Evolutionary conservation across 78 protist species (phyloP).

Genomic region (Tieghemostelium lacteum): DNA sequence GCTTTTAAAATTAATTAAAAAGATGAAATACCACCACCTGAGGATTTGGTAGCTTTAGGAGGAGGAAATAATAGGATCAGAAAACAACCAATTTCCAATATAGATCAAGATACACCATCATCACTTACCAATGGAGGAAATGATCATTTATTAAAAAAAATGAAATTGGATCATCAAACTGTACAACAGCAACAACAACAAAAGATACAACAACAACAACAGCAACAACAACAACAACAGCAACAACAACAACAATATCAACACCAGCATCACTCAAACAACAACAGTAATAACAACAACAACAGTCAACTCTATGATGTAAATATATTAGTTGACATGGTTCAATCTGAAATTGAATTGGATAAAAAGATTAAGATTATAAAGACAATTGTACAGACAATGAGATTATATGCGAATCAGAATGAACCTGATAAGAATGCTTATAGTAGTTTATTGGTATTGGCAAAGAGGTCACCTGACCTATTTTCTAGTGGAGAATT

Average conservation of each 20-base stretch:
- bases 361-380: conserved; percentile 15
- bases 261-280: not conserved
- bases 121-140: not conserved
- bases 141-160: not conserved
- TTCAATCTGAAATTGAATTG: not conserved
- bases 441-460: not conserved
- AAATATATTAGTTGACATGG: not conserved
- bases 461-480: conserved; percentile 3
- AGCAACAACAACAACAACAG: not conserved
- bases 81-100: no score
- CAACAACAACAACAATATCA: not conserved
- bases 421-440: conserved; percentile 40
- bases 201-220: not conserved
- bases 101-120: no score
- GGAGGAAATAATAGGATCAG: not conserved
- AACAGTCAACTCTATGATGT: not conserved
- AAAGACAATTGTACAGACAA: not conserved
- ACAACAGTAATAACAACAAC: not conserved
- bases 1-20: not conserved
- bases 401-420: not conserved
- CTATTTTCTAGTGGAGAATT: conserved; percentile 18
- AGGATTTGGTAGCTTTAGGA: not conserved
- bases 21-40: not conserved
- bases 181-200: not conserved
- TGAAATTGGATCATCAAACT: not conserved